phyloP scores from a whole-genome alignment of 176 grass and related monocot genomes.

The Luzula sylvatica region DNA sequence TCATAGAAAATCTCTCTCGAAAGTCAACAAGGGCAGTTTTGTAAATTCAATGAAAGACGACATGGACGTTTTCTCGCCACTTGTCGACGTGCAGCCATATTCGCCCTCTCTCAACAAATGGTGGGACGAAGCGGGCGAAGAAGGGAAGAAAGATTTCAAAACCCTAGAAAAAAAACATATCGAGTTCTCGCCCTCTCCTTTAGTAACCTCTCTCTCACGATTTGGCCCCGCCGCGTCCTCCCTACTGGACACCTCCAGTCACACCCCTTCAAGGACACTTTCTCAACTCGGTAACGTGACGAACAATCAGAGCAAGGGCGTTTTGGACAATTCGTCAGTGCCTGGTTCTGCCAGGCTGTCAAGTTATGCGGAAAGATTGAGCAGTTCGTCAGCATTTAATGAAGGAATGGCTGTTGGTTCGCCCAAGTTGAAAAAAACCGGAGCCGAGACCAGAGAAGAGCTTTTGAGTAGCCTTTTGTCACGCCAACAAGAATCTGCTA shows the following conservation, averaged over 20 bases:
- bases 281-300: constrained; percentile 47
- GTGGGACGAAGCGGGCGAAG: constrained; percentile 88
- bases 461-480: constrained; percentile 51
- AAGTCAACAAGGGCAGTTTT: too few species aligned
- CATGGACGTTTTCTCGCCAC: constrained; percentile 99
- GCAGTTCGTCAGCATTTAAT: constrained; percentile 66
- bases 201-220: constrained; percentile 50
- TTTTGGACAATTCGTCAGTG: constrained; percentile 32
- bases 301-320: constrained; percentile 66
- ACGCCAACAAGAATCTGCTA: constrained; percentile 62
- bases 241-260: constrained; percentile 45
- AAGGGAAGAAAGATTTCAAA: constrained; percentile 58
- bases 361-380: constrained; percentile 66
- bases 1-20: constrained; percentile 49
- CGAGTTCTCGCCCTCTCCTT: constrained; percentile 32
- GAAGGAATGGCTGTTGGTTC: constrained; percentile 75
- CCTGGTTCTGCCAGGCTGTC: constrained; percentile 34
- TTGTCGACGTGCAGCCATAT: constrained; percentile 94
- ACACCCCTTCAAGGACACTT: constrained; percentile 34
- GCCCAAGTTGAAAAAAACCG: constrained; percentile 89
- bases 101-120: constrained; percentile 64
- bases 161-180: constrained; percentile 42
- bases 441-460: constrained; percentile 87
- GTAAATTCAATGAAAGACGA: constrained; percentile 55
- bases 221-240: constrained; percentile 41